Conservation (phyloP, 2,329 filamentous ascomycete species). For the Metarhizium brunneum region DNA sequence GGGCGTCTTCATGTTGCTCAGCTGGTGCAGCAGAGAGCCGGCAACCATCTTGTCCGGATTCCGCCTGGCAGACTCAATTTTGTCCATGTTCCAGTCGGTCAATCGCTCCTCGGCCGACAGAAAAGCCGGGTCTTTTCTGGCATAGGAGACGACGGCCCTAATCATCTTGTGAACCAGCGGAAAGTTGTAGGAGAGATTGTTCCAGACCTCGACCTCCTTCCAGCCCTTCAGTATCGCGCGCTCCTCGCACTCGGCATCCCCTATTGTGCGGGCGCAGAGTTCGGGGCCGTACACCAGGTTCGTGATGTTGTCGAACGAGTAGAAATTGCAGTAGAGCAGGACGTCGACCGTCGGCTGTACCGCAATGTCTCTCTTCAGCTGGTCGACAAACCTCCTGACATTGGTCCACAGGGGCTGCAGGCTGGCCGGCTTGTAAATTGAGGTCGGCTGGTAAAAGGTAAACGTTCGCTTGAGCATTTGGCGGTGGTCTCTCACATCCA, state of each 20-base stretch:
- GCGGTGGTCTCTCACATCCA: slow-evolving; percentile 4
- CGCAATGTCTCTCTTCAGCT: not conserved
- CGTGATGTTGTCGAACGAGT: slow-evolving; percentile 6
- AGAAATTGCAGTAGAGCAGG: slow-evolving; percentile 4
- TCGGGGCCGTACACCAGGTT: slow-evolving; percentile 1
- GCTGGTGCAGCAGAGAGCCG: slow-evolving; percentile 1
- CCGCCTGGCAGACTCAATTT: not conserved
- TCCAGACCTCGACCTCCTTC: slow-evolving; percentile 5
- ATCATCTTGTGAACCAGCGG: not conserved
- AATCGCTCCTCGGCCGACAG: slow-evolving; percentile 5
- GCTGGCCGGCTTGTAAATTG: not conserved
- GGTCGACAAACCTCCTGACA: not conserved
- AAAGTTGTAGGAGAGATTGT: slow-evolving; percentile 3
- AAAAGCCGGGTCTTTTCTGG: not conserved
- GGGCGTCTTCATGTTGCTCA: slow-evolving; percentile 3
- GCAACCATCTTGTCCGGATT: slow-evolving; percentile 1
- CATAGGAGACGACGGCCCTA: not conserved
- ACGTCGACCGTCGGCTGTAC: not conserved
- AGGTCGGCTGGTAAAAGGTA: slow-evolving; percentile 3
- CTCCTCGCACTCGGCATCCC: slow-evolving; percentile 1
- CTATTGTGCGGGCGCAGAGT: slow-evolving; percentile 2
- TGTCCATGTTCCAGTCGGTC: slow-evolving; percentile 4
- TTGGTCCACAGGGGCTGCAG: slow-evolving; percentile 1
- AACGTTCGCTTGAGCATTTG: slow-evolving; percentile 4
- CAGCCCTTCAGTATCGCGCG: slow-evolving; percentile 1